Evolutionary conservation across 2,329 filamentous ascomycete genomes (phyloP), one percentile per base, ranked within the genome.

Genomic region (Cladosporium sp.): DNA sequence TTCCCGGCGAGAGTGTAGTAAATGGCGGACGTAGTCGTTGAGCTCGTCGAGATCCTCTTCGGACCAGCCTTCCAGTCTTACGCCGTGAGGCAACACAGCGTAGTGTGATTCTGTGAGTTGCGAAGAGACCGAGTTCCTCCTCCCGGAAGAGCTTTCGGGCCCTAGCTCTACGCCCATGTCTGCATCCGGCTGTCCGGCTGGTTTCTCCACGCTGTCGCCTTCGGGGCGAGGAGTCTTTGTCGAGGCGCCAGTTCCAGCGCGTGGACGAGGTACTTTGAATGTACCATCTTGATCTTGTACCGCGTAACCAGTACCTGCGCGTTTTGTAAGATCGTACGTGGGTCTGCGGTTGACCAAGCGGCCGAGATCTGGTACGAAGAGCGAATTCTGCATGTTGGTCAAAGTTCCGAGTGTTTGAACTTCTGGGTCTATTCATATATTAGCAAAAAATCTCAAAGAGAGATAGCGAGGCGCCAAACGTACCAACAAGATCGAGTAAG

Each of bases 321-420:
- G 71, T 30, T 78, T 77, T 5, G 83, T 83, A 7, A 93, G 74
- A 36, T 81, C 81, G 65, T 93, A 95, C 0, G 87, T 90, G 1
- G 88, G 88, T 53, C 84, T 77, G 42, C 89, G 79, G 61, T 94
- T 93, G 43, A 94, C 59, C 59, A 82, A 82, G 52, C 76, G 73
- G 35, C 88, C 88, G n/a, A 94, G 74, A 56, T 90, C 84, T 0
- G 89, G 89, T 2, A 94, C 73, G 67, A 94, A 94, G 8, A 95
- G 79, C 0, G 88, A 93, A 65, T 95, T 95, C 62, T 94, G 88
- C 16, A 95, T 84, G 61, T 95, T 95, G 38, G 87, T 94, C 8
- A 94, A 78, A 12, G 88, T 92, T 0, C 87, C 88, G 3, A 95
- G 72, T 0, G 88, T 88, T 30, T 87, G 82, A 3, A 95, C 83